A percentile compares a stretch with the other conserved stretches of the same genome.
Conservation (phyloP, 2,329 filamentous ascomycete genomes). For the Eurotiales sp. region DNA sequence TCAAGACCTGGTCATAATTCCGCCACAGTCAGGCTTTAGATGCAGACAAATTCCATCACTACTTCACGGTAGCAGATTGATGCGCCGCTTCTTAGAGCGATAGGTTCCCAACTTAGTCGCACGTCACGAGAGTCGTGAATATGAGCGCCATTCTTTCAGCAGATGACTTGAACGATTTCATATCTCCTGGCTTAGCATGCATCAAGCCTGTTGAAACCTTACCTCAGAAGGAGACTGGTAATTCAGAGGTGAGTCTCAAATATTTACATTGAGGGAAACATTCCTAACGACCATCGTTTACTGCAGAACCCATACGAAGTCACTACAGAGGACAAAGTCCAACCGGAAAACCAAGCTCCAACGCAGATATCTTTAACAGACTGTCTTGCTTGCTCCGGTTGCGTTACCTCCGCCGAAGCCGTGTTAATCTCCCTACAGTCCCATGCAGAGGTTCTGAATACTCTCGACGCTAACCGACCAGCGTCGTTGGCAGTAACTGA, state of each 20-base stretch:
- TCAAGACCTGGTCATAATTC: too few species aligned
- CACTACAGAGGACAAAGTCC: constrained; percentile 79
- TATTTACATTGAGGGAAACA: not conserved
- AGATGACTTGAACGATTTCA: constrained; percentile 98
- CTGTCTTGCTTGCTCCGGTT: constrained; percentile 94
- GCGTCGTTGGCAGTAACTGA: constrained; percentile 28
- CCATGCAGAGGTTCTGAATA: constrained; percentile 82
- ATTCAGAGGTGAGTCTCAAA: constrained; percentile 41
- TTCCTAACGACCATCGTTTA: not conserved
- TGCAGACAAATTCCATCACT: not conserved
- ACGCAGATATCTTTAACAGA: constrained; percentile 95
- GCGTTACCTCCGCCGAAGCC: constrained; percentile 94
- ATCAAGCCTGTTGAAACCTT: constrained; percentile 97
- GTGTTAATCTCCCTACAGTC: constrained; percentile 94
- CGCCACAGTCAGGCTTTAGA: too few species aligned
- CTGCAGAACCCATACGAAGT: constrained; percentile 73
- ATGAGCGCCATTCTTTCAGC: constrained; percentile 98
- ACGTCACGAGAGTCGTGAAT: constrained; percentile 24
- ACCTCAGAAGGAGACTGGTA: constrained; percentile 57
- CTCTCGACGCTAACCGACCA: constrained; percentile 63
- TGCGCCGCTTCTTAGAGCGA: not conserved
- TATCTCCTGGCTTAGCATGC: constrained; percentile 93
- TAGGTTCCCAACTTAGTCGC: not conserved
- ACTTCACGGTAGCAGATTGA: not conserved
- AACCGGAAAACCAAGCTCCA: constrained; percentile 57